A percentile compares a stretch with the other conserved stretches of the same genome.
Conservation (phyloP, 1,284 basidiomycete genomes). For the Tilletia caries region DNA sequence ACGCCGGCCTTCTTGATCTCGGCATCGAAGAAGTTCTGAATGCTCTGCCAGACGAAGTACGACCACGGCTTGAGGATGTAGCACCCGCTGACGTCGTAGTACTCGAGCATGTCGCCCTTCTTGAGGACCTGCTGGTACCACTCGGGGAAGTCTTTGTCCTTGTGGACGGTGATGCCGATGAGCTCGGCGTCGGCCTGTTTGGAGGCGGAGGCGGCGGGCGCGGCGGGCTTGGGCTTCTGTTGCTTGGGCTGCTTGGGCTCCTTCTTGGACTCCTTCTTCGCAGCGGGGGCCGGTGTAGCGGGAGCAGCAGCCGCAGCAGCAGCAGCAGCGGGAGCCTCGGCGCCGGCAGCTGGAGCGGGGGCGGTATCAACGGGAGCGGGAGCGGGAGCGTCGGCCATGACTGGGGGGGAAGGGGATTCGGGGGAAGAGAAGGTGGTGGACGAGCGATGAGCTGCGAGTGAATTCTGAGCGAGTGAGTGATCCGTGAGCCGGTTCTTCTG, state of each 20-base stretch:
- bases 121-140: constrained; percentile 72
- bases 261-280: neutral
- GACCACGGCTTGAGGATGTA: constrained; percentile 98
- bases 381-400: no score
- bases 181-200: constrained; percentile 50
- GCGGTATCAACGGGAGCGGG: neutral
- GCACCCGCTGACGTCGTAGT: constrained; percentile 97
- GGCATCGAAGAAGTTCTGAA: constrained; percentile 62
- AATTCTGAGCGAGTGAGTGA: no score
- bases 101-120: constrained; percentile 98
- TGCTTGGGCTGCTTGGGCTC: neutral
- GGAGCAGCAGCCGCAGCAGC: neutral
- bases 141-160: constrained; percentile 50
- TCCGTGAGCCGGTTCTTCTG: no score
- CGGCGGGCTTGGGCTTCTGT: constrained; percentile 12
- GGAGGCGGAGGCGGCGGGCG: constrained; percentile 13
- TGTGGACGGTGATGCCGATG: constrained; percentile 52
- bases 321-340: neutral
- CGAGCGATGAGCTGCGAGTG: no score
- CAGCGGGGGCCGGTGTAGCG: neutral
- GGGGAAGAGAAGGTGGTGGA: neutral
- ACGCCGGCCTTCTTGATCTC: constrained; percentile 91
- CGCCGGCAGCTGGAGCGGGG: neutral
- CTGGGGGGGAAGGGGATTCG: neutral
- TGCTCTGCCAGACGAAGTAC: constrained; percentile 92